Evolutionary conservation across 768 basidiomycete species (phyloP).

Genomic region (Hortiboletus flavorubellus): DNA sequence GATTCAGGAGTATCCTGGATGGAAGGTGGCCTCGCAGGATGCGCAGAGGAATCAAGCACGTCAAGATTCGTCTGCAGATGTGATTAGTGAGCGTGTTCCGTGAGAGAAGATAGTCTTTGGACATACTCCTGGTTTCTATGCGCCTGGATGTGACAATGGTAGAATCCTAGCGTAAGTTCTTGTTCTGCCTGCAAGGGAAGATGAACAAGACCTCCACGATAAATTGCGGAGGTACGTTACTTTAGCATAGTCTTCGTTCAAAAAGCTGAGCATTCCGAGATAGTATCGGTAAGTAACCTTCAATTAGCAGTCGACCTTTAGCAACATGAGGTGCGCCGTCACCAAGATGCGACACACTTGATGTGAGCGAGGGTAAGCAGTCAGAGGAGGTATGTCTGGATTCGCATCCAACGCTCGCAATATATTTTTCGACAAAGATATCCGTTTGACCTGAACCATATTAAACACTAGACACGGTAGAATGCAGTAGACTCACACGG

Average conservation of each 20-base stretch:
- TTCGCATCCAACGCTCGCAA: constrained; percentile 85
- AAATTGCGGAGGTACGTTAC: constrained; percentile 35
- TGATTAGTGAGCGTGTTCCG: background rate
- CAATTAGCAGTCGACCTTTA: constrained; percentile 17
- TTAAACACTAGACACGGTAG: background rate
- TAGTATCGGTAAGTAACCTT: constrained; percentile 96
- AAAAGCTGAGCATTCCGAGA: constrained; percentile 89
- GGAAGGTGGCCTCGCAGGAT: constrained; percentile 88
- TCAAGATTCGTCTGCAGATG: constrained; percentile 72
- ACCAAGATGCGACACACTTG: constrained; percentile 50
- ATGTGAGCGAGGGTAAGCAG: constrained; percentile 76
- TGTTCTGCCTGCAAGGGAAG: constrained; percentile 62
- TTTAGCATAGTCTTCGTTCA: constrained; percentile 89
- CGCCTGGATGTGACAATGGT: constrained; percentile 70
- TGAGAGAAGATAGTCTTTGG: background rate
- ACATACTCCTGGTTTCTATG: constrained; percentile 81
- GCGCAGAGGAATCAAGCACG: constrained; percentile 86
- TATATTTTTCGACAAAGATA: constrained; percentile 89
- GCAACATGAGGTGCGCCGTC: constrained; percentile 1
- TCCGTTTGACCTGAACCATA: constrained; percentile 70
- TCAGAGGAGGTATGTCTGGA: constrained; percentile 76
- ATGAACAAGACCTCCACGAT: background rate
- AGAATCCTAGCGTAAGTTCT: constrained; percentile 83
- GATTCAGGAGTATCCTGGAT: constrained; percentile 60
- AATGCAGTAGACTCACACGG: constrained; percentile 51